Base-by-base conservation (phyloP, 768 basidiomycete genomes). In the Inosperma sp. region DNA sequence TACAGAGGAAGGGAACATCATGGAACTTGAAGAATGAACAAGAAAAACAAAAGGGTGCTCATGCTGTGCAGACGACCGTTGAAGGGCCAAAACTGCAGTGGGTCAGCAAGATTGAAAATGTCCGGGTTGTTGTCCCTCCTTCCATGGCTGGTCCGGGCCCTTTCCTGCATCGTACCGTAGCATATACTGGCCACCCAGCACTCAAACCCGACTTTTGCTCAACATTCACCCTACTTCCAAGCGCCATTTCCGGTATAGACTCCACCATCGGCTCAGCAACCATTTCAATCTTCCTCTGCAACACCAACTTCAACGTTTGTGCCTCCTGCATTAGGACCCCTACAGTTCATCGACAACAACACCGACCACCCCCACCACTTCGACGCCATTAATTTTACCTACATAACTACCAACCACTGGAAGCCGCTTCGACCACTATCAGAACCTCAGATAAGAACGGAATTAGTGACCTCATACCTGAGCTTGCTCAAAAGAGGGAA, bases 1-100 rank as follows among this genome's bases (percentile, higher is more conserved):
- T 59, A 89, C 83, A 46, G 92, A 93, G 65, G 91, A 92, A 65
- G 83, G 84, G 0, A 94, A 94, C 62, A 81, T 84, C 17, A 74
- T 75, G 5, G 83, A 89, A 40, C 61, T 79, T 93, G 23, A 78
- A 75, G 43, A 67, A 81, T 2, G 92, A 94, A 58, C 90, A 89
- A 60, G 88, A 90, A 67, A 90, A 88, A 57, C 80, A 88, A 7
- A 82, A 79, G 60, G 80, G 80, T 26, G 83, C 79, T 21, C 73
- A 72, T 14, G 82, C 83, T 21, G 79, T 84, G 23, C 81, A 84
- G 36, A 70, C 76, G n/a, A 64, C 72, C 9, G 72, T 84, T 7
- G 70, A 81, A 22, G 89, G 86, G 0, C 86, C 87, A 3, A 65
- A 87, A 21, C 50, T 93, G 27, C 75, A 86, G 41, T 89, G 83